These are phyloP conservation scores for Tetradesmus obliquus DNA, from an alignment of 139 green algal genomes.

Conservation along the genomic window DNA sequence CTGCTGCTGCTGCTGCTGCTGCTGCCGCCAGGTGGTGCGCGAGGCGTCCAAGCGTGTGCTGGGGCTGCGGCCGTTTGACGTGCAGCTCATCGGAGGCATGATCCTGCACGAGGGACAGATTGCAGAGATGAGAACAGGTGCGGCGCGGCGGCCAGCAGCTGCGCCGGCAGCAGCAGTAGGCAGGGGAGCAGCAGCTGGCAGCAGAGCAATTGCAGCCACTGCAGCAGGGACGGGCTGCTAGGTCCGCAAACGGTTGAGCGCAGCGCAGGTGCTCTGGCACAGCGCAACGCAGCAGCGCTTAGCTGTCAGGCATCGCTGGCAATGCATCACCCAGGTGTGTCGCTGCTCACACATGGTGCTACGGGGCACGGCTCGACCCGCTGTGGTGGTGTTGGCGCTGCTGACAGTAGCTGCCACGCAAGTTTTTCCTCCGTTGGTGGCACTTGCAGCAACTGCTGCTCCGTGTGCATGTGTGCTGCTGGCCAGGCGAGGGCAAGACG, in stretches of 20 bases:
- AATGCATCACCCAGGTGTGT: too few relatives aligned
- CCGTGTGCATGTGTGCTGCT: neutral
- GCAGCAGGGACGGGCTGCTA: neutral
- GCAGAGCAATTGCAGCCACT: neutral
- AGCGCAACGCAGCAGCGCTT: too few relatives aligned
- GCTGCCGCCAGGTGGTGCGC: constrained; percentile 81
- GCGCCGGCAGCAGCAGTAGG: neutral
- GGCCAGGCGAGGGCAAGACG: constrained; percentile 93
- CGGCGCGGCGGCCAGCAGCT: neutral
- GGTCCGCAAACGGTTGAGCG: too few relatives aligned
- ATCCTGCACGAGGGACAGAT: constrained; percentile 93
- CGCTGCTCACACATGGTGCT: too few relatives aligned
- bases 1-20: neutral
- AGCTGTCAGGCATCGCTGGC: too few relatives aligned
- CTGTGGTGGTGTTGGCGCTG: too few relatives aligned
- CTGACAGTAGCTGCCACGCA: too few relatives aligned
- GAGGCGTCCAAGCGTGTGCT: constrained; percentile 94
- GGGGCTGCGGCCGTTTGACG: constrained; percentile 97
- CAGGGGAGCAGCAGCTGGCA: neutral
- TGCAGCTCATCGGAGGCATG: constrained; percentile 98
- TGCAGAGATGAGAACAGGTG: constrained; percentile 96
- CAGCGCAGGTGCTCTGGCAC: too few relatives aligned
- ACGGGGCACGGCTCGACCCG: too few relatives aligned
- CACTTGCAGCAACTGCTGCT: neutral
- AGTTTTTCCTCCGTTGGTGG: too few relatives aligned